Conservation (phyloP, 2,329 filamentous ascomycete genomes). For the Aspergillus proliferans region DNA sequence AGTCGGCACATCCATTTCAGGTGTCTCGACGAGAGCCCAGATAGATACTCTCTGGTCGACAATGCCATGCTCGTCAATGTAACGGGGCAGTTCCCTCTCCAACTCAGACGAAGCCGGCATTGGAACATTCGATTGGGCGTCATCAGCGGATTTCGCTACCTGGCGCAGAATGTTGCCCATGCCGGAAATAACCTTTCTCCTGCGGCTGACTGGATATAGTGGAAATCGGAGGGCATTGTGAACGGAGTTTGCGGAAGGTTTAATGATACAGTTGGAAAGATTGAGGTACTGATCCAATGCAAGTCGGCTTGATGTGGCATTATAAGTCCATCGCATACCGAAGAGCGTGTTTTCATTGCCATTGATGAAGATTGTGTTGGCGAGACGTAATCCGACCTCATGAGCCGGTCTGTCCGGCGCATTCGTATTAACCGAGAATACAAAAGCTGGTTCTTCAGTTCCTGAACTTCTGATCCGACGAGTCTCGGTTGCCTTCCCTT, state of each 20-base stretch:
- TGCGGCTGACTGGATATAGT: conserved; percentile 30
- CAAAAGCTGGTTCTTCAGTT: conserved; percentile 27
- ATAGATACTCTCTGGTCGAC: conserved; percentile 33
- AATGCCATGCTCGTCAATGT: conserved; percentile 34
- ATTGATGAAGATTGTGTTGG: conserved; percentile 38
- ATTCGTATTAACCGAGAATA: conserved; percentile 19
- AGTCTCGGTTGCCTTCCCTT: conserved; percentile 23
- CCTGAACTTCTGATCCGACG: conserved; percentile 24
- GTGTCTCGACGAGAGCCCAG: conserved; percentile 35
- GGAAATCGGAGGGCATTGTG: conserved; percentile 24
- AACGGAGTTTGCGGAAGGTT: conserved; percentile 10
- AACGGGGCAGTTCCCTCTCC: conserved; percentile 36
- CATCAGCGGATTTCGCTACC: conserved; percentile 27
- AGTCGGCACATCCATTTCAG: conserved; percentile 9
- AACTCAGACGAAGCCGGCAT: conserved; percentile 38
- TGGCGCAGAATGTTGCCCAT: conserved; percentile 41
- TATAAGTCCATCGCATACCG: conserved; percentile 29
- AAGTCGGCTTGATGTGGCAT: conserved; percentile 16
- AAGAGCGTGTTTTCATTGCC: conserved; percentile 36
- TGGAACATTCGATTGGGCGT: conserved; percentile 17
- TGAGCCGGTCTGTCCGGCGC: conserved; percentile 10
- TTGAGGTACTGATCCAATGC: conserved; percentile 20
- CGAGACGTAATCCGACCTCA: conserved; percentile 35
- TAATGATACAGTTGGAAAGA: conserved; percentile 27
- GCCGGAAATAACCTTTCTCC: conserved; percentile 33